Conservation (phyloP, 805 yeast species). For the Cephaloascus albidus region DNA sequence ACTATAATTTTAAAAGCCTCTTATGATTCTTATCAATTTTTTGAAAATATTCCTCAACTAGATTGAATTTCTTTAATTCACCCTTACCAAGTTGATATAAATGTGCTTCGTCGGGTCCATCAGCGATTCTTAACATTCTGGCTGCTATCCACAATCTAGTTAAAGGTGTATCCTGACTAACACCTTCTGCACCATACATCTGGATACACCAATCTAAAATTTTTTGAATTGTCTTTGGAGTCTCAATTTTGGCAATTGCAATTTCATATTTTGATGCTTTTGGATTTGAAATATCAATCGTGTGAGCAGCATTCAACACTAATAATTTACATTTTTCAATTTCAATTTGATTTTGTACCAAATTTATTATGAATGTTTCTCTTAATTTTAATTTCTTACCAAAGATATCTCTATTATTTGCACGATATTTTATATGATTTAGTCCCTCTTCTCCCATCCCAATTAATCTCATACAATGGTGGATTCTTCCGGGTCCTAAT, state of each 20-base stretch:
- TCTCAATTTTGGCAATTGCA: conserved; percentile 53
- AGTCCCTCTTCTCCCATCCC: conserved; percentile 55
- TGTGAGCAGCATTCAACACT: conserved; percentile 53
- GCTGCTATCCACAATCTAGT: conserved; percentile 41
- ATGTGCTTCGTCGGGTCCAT: conserved; percentile 66
- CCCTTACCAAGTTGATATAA: conserved; percentile 44
- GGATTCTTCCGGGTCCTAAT: conserved; percentile 63
- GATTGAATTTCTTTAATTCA: conserved; percentile 26
- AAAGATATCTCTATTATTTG: conserved; percentile 41
- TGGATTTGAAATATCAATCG: conserved; percentile 43
- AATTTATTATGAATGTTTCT: conserved; percentile 38
- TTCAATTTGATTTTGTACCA: conserved; percentile 45
- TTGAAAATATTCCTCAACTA: conserved; percentile 25
- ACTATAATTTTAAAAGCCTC: conserved; percentile 17
- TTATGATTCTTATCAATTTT: conserved; percentile 9
- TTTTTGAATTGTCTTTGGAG: conserved; percentile 44
- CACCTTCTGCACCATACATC: conserved; percentile 57
- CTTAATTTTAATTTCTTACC: conserved; percentile 39
- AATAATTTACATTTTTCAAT: conserved; percentile 43
- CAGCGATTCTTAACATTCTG: conserved; percentile 54
- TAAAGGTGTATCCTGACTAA: conserved; percentile 50
- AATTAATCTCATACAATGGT: conserved; percentile 58
- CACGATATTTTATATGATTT: conserved; percentile 36
- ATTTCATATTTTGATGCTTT: conserved; percentile 48
- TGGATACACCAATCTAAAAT: conserved; percentile 57